A percentile compares a stretch with the other conserved stretches of the same genome.
phyloP scores from a whole-genome alignment of 768 basidiomycete species.

The Russula lepida region DNA sequence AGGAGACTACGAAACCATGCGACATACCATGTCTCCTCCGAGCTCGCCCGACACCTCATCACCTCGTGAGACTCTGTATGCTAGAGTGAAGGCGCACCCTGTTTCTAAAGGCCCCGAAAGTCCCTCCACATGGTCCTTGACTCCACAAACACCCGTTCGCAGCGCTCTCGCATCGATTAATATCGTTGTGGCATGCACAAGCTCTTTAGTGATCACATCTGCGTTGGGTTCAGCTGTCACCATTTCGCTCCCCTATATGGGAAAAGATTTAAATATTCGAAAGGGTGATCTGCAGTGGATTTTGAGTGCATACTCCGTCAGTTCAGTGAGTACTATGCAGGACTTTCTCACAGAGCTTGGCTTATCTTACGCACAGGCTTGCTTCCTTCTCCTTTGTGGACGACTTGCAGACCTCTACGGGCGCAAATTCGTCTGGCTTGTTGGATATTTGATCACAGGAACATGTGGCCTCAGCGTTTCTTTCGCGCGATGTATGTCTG shows the following conservation, averaged over 20 bases:
- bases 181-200: conserved; percentile 26
- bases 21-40: neutral
- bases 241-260: conserved; percentile 28
- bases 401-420: conserved; percentile 78
- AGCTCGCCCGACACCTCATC: neutral
- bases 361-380: conserved; percentile 41
- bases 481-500: conserved; percentile 46
- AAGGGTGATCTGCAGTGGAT: conserved; percentile 59
- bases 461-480: conserved; percentile 57
- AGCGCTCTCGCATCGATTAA: conserved; percentile 9
- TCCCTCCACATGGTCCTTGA: too few relatives aligned
- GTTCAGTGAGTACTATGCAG: conserved; percentile 40
- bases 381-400: conserved; percentile 67
- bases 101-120: neutral
- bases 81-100: too few relatives aligned
- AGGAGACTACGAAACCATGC: neutral
- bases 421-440: conserved; percentile 55
- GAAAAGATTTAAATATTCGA: conserved; percentile 36
- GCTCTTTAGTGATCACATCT: conserved; percentile 27
- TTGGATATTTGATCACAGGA: conserved; percentile 47
- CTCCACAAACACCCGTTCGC: neutral
- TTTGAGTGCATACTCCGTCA: conserved; percentile 56
- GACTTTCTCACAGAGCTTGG: too few relatives aligned
- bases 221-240: conserved; percentile 23
- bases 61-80: neutral